phyloP scores from a whole-genome alignment of 495 filamentous ascomycete genomes.

The Cercophora sp. region DNA sequence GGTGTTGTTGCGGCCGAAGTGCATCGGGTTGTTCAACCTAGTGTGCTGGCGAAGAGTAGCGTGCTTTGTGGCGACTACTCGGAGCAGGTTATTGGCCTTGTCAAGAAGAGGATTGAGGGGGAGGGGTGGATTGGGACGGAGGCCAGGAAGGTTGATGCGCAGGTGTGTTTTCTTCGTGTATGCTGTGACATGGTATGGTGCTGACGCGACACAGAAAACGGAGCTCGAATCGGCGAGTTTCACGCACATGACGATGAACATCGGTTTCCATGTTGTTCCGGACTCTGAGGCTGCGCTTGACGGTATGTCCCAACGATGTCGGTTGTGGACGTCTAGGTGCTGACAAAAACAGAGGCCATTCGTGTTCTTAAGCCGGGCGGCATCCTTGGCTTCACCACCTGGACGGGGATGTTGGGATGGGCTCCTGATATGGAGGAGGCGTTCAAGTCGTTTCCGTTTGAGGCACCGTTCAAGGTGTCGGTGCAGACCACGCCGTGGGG shows the following conservation, averaged over 20 bases:
- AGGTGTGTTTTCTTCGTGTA: too few relatives aligned
- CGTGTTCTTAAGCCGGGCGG: slow-evolving; percentile 39
- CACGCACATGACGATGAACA: slow-evolving; percentile 39
- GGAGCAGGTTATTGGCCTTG: slow-evolving; percentile 22
- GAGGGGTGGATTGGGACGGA: slow-evolving; percentile 34
- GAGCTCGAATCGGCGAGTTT: slow-evolving; percentile 27
- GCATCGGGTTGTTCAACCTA: slow-evolving; percentile 24
- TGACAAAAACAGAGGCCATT: slow-evolving; percentile 30
- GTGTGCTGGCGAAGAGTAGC: slow-evolving; percentile 32
- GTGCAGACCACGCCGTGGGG: slow-evolving; percentile 32
- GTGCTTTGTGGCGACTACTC: slow-evolving; percentile 39
- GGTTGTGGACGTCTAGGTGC: neutral
- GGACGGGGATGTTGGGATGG: slow-evolving; percentile 31
- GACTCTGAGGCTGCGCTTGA: slow-evolving; percentile 35
- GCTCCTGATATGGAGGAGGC: slow-evolving; percentile 26
- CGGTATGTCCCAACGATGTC: slow-evolving; percentile 23
- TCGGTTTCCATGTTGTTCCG: slow-evolving; percentile 41
- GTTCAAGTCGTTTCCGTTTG: slow-evolving; percentile 36
- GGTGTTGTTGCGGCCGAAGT: slow-evolving; percentile 36
- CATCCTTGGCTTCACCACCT: slow-evolving; percentile 35
- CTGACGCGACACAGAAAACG: slow-evolving; percentile 32
- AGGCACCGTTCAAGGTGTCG: slow-evolving; percentile 27
- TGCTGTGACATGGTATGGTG: too few relatives aligned
- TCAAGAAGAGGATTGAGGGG: slow-evolving; percentile 23
- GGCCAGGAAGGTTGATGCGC: slow-evolving; percentile 32